phyloP scores from a whole-genome alignment of 148 eudicot species.

The Silene uniflora region DNA sequence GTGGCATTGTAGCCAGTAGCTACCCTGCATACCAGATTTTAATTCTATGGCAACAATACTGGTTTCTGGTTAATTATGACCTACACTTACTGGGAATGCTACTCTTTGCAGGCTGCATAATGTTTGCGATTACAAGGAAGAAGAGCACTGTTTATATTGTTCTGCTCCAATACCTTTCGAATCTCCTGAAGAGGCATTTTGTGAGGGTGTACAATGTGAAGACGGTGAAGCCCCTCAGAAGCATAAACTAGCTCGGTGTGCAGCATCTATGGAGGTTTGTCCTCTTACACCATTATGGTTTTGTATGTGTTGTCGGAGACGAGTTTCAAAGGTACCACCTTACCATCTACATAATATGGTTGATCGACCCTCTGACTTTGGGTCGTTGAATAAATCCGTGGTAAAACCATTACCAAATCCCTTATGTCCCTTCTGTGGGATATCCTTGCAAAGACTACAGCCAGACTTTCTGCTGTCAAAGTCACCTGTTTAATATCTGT shows the following conservation, averaged over 20 bases:
- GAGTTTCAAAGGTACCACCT: slow-evolving; percentile 55
- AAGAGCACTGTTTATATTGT: slow-evolving; percentile 65
- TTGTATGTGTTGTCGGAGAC: slow-evolving; percentile 70
- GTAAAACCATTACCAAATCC: slow-evolving; percentile 36
- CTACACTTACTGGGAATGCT: slow-evolving; percentile 14
- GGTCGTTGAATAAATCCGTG: slow-evolving; percentile 20
- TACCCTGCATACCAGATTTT: too few species aligned
- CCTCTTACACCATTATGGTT: slow-evolving; percentile 70
- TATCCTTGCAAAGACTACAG: slow-evolving; percentile 66
- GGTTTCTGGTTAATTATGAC: too few species aligned
- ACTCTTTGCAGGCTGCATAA: slow-evolving; percentile 31
- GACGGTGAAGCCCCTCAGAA: slow-evolving; percentile 29
- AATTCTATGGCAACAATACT: too few species aligned
- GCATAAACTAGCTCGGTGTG: slow-evolving; percentile 66
- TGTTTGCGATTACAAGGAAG: slow-evolving; percentile 28
- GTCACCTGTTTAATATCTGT: slow-evolving; percentile 40
- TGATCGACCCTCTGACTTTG: slow-evolving; percentile 36
- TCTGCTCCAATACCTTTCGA: slow-evolving; percentile 63
- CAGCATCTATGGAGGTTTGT: slow-evolving; percentile 69
- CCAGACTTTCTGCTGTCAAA: slow-evolving; percentile 68
- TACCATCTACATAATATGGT: slow-evolving; percentile 43
- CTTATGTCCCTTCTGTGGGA: slow-evolving; percentile 84
- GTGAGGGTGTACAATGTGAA: slow-evolving; percentile 34
- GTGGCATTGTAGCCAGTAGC: too few species aligned
- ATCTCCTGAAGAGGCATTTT: slow-evolving; percentile 55